A percentile compares a stretch with the other conserved stretches of the same genome.
These are phyloP conservation scores for Golubevia pallescens DNA, from an alignment of 1,284 basidiomycete species.

Conservation along the genomic window DNA sequence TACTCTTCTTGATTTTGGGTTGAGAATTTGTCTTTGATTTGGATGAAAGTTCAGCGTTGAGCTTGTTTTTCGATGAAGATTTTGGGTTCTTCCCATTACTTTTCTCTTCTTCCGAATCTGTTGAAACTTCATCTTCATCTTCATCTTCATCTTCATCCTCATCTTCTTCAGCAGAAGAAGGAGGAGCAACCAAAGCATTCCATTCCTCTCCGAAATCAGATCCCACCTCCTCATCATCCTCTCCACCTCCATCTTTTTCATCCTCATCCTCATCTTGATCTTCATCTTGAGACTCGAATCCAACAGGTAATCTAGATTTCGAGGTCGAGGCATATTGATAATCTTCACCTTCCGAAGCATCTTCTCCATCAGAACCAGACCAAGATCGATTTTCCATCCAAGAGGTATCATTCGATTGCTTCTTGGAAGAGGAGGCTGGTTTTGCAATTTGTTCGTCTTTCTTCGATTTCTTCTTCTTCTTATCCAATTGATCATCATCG, in stretches of 20 bases:
- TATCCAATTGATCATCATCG: no score
- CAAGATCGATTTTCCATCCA: no score
- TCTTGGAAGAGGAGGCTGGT: no score
- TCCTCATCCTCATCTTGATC: slow-evolving; percentile 18
- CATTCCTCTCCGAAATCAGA: slow-evolving; percentile 7
- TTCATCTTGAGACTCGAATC: slow-evolving; percentile 2
- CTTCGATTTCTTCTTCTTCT: no score
- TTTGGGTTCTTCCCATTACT: not conserved
- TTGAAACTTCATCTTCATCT: not conserved
- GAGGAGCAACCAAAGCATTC: not conserved
- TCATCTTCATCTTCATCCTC: slow-evolving; percentile 11
- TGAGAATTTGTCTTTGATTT: no score
- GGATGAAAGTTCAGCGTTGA: no score
- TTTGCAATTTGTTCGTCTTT: no score
- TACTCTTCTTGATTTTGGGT: no score
- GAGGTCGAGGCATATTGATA: no score
- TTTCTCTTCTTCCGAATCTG: not conserved
- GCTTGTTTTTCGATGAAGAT: slow-evolving; percentile 5
- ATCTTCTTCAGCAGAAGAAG: slow-evolving; percentile 7
- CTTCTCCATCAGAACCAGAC: slow-evolving; percentile 1
- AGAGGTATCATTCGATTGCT: no score
- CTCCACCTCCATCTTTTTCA: slow-evolving; percentile 4
- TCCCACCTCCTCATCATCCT: slow-evolving; percentile 1
- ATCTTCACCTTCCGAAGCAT: slow-evolving; percentile 1
- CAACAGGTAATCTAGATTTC: no score